Conservation (phyloP, 2,329 filamentous ascomycete genomes). For the Teratosphaeria epicoccoides region DNA sequence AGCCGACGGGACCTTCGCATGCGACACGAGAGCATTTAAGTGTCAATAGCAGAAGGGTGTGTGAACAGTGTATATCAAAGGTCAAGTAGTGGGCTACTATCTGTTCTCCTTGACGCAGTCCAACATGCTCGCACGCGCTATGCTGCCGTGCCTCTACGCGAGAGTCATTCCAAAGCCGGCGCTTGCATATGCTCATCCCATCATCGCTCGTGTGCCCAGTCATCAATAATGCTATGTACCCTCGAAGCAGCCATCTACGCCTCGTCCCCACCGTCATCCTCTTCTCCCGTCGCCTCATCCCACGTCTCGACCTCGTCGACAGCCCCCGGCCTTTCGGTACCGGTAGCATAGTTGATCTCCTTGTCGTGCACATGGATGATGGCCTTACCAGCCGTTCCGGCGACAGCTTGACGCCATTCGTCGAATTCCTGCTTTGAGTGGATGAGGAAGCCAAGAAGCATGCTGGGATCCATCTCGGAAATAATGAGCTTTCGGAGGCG, state of each 20-base stretch:
- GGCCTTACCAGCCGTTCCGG: constrained; percentile 52
- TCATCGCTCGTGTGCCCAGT: neutral
- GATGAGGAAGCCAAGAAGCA: constrained; percentile 91
- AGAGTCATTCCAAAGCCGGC: neutral
- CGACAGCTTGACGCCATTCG: constrained; percentile 56
- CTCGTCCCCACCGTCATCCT: constrained; percentile 1
- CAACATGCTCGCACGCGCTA: neutral
- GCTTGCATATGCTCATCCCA: neutral
- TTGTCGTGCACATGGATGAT: constrained; percentile 75
- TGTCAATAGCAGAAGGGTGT: too few relatives aligned
- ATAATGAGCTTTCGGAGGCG: constrained; percentile 73
- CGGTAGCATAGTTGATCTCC: constrained; percentile 45
- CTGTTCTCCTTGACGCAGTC: too few relatives aligned
- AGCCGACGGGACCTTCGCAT: too few relatives aligned
- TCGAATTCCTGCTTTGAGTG: constrained; percentile 71
- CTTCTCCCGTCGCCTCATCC: constrained; percentile 51
- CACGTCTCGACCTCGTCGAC: constrained; percentile 85
- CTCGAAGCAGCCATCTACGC: neutral
- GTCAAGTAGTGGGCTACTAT: too few relatives aligned
- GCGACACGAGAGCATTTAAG: too few relatives aligned
- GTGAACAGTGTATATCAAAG: too few relatives aligned
- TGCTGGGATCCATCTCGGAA: constrained; percentile 92
- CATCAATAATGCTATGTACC: neutral
- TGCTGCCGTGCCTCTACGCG: neutral
- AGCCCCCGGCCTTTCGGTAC: constrained; percentile 56